A percentile compares a stretch with the other conserved stretches of the same genome.
phyloP scores from a whole-genome alignment of 139 green algal genomes.

The Picochlorum sp. region DNA sequence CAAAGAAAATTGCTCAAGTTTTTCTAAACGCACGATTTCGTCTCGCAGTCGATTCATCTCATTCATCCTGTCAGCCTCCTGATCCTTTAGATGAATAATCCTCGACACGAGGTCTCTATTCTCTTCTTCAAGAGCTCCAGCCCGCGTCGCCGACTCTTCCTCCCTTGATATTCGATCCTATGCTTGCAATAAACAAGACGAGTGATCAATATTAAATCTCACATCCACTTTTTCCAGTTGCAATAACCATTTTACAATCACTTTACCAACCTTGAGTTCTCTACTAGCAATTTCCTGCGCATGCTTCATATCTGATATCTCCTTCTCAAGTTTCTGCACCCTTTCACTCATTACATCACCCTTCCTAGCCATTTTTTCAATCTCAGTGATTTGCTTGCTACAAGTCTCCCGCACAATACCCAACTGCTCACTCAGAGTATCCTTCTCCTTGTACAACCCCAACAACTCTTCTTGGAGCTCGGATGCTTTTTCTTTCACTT shows the following conservation, averaged over 20 bases:
- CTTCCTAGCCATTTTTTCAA: conserved; percentile 9
- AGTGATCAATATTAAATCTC: neutral
- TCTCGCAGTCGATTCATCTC: conserved; percentile 46
- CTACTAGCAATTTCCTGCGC: neutral
- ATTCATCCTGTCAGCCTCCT: conserved; percentile 47
- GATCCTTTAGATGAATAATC: conserved; percentile 46
- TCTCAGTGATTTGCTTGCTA: neutral
- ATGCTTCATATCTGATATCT: conserved; percentile 3
- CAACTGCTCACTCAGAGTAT: conserved; percentile 24
- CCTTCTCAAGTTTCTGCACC: neutral
- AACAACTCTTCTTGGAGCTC: conserved; percentile 31
- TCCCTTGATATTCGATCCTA: neutral
- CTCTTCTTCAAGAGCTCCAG: conserved; percentile 19
- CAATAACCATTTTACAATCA: neutral
- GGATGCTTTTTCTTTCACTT: too few species aligned
- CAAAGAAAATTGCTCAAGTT: neutral
- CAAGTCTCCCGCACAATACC: conserved; percentile 11
- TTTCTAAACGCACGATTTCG: conserved; percentile 29
- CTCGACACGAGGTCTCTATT: conserved; percentile 28
- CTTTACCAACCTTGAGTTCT: conserved; percentile 13
- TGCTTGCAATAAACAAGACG: neutral
- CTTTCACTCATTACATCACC: neutral
- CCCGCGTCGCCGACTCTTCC: neutral
- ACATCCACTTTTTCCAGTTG: conserved; percentile 4
- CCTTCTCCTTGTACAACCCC: conserved; percentile 35